phyloP scores from a whole-genome alignment of 306 rosid species.

The Macrotyloma uniflorum region DNA sequence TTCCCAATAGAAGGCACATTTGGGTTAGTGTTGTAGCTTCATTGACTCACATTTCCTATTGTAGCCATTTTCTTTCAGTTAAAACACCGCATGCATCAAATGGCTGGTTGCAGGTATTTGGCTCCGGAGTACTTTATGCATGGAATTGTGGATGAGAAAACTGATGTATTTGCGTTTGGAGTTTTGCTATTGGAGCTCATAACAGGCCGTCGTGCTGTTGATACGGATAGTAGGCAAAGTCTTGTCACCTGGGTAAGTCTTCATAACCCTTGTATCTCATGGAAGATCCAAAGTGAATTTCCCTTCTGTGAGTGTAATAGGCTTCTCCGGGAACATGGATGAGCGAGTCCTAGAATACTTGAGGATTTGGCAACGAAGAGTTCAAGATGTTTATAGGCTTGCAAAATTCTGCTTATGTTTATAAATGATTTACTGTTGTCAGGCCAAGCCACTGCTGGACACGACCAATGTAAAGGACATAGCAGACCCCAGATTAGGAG shows the following conservation, averaged over 20 bases:
- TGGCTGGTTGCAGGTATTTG: constrained; percentile 62
- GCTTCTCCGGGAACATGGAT: background rate
- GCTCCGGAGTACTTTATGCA: constrained; percentile 99
- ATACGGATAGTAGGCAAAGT: constrained; percentile 77
- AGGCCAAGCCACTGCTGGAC: constrained; percentile 91
- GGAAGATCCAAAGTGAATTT: background rate
- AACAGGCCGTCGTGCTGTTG: constrained; percentile 94
- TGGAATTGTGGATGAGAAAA: constrained; percentile 90
- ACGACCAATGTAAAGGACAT: constrained; percentile 55
- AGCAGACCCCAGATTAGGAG: constrained; percentile 72
- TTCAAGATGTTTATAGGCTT: background rate
- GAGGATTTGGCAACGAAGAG: background rate
- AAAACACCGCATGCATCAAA: constrained; percentile 23
- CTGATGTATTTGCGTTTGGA: constrained; percentile 91
- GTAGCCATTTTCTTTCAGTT: background rate
- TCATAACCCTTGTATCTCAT: background rate
- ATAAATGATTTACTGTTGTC: background rate
- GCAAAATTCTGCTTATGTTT: background rate
- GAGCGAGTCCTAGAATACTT: background rate
- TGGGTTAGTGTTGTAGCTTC: constrained; percentile 63
- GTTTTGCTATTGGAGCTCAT: constrained; percentile 88
- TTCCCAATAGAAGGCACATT: constrained; percentile 99
- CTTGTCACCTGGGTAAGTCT: constrained; percentile 84
- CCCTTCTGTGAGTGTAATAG: background rate
- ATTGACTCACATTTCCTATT: background rate